A percentile compares a stretch with the other conserved stretches of the same genome.
Conservation (phyloP, 2,329 filamentous ascomycete species). For the Trichoderma semiorbis region DNA sequence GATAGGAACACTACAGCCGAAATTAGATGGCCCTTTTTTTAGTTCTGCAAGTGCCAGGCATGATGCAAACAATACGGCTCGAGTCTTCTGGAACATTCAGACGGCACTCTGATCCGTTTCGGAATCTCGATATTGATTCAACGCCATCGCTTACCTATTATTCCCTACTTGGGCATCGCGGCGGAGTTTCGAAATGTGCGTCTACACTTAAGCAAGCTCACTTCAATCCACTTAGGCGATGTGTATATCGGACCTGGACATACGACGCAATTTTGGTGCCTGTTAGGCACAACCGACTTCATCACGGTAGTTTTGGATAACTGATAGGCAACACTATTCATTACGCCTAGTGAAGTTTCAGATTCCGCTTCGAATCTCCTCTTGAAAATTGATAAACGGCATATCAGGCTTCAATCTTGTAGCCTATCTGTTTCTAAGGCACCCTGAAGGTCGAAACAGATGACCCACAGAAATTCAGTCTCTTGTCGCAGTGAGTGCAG, state of each 20-base stretch:
- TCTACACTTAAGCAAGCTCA: background rate
- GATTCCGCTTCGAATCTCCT: background rate
- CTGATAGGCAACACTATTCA: background rate
- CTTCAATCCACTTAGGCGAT: background rate
- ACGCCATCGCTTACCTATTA: background rate
- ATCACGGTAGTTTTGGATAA: background rate
- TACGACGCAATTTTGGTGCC: background rate
- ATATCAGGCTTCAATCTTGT: background rate
- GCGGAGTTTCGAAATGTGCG: background rate
- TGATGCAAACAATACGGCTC: background rate
- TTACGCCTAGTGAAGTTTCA: background rate
- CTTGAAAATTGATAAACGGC: background rate
- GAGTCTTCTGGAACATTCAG: background rate
- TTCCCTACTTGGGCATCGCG: background rate
- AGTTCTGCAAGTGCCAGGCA: background rate
- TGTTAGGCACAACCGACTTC: background rate
- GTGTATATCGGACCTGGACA: background rate
- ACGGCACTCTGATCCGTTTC: background rate
- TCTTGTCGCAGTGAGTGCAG: background rate
- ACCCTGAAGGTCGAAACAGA: background rate
- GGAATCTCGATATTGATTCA: background rate
- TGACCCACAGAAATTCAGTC: background rate
- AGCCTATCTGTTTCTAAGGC: background rate
- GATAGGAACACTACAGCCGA: background rate
- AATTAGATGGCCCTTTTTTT: constrained; percentile 9